phyloP scores from a whole-genome alignment of 257 asterid genomes.

The Solanum etuberosum region DNA sequence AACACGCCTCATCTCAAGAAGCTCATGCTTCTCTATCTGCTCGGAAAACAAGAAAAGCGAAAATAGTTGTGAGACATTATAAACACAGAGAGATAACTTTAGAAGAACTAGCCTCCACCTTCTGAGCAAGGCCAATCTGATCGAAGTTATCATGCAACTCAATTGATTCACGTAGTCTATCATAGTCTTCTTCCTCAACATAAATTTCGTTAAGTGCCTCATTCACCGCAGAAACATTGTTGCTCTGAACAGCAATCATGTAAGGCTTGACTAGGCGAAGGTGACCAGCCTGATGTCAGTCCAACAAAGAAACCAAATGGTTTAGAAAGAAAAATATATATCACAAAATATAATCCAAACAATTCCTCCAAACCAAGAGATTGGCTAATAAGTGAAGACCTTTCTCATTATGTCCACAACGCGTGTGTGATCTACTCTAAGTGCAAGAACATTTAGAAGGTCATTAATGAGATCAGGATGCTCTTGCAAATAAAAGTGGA shows the following conservation, averaged over 20 bases:
- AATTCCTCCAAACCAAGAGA: neutral
- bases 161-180: conserved; percentile 87
- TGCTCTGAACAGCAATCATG: conserved; percentile 99
- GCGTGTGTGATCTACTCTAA: conserved; percentile 91
- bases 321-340: conserved; percentile 7
- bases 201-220: conserved; percentile 95
- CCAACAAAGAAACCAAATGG: conserved; percentile 4
- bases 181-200: conserved; percentile 98
- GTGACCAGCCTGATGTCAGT: conserved; percentile 71
- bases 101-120: conserved; percentile 37
- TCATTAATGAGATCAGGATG: conserved; percentile 97
- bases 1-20: conserved; percentile 99
- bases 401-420: conserved; percentile 98
- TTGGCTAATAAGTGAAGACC: conserved; percentile 29
- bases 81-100: neutral
- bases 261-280: conserved; percentile 91
- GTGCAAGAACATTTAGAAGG: conserved; percentile 93
- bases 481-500: conserved; percentile 96
- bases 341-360: neutral
- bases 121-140: conserved; percentile 97
- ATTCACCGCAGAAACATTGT: conserved; percentile 91
- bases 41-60: neutral
- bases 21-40: conserved; percentile 98
- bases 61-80: neutral
- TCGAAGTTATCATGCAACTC: conserved; percentile 93